A percentile compares a stretch with the other conserved stretches of the same genome.
phyloP scores from a whole-genome alignment of 2,329 filamentous ascomycete species.

The Diplodia sapinea region DNA sequence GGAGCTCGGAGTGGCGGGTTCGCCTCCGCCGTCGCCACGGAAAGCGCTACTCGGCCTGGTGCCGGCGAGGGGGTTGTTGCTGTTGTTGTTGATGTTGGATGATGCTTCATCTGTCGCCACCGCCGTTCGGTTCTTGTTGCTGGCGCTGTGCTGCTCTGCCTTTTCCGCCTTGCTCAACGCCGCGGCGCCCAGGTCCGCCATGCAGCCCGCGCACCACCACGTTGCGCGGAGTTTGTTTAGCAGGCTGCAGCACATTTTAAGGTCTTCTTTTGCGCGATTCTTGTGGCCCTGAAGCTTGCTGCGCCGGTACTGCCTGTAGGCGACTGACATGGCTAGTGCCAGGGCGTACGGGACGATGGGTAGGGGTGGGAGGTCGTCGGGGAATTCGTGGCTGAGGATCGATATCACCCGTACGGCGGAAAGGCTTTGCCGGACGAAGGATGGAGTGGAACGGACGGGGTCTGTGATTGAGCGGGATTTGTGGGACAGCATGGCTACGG shows the following conservation, averaged over 20 bases:
- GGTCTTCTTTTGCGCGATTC: conserved; percentile 53
- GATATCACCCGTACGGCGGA: conserved; percentile 63
- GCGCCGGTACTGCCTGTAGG: conserved; percentile 62
- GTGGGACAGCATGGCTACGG: conserved; percentile 63
- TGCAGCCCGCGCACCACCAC: conserved; percentile 56
- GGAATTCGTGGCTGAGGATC: conserved; percentile 55
- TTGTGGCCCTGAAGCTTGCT: conserved; percentile 56
- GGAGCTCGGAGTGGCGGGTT: conserved; percentile 3
- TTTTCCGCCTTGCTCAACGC: conserved; percentile 46
- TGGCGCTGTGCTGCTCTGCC: conserved; percentile 33
- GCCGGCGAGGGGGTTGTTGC: not conserved
- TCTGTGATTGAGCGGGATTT: conserved; percentile 54
- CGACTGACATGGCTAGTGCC: conserved; percentile 61
- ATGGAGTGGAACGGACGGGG: conserved; percentile 56
- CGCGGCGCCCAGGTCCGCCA: conserved; percentile 50
- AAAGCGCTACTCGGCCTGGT: conserved; percentile 25
- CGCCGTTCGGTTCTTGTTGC: not conserved
- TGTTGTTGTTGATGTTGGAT: too few relatives aligned
- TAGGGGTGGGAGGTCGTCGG: conserved; percentile 56
- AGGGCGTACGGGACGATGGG: conserved; percentile 63
- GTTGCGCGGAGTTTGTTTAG: conserved; percentile 52
- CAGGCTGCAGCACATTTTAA: conserved; percentile 52
- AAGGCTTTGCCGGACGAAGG: conserved; percentile 60
- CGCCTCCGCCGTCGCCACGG: not conserved
- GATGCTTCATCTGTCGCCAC: conserved; percentile 14